Evolutionary conservation across 768 basidiomycete species (phyloP).

Genomic region (Termitomyces sp.): DNA sequence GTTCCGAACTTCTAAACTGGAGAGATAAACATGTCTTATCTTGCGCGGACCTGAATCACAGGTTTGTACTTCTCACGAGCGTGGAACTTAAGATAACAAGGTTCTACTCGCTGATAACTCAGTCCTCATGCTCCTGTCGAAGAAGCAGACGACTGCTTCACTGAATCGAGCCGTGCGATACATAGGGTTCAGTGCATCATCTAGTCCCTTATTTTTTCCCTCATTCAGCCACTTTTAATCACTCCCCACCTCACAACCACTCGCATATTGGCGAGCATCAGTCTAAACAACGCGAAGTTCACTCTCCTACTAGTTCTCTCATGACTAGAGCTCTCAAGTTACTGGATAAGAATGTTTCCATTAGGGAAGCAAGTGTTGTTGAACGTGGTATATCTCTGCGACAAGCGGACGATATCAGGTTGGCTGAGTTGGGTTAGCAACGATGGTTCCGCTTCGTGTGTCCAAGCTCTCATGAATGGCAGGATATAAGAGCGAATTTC

Average conservation of each 20-base stretch:
- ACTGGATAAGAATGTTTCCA: not conserved
- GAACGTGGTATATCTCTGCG: not conserved
- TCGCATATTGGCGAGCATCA: not conserved
- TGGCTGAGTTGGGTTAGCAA: not conserved
- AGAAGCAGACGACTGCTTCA: not conserved
- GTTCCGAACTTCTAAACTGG: not conserved
- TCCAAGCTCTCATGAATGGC: not conserved
- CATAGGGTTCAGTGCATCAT: no score
- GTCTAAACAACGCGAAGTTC: not conserved
- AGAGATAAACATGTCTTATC: not conserved
- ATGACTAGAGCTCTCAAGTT: not conserved
- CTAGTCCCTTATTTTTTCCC: not conserved
- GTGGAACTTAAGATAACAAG: not conserved
- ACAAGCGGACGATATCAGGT: not conserved
- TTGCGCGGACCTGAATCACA: not conserved
- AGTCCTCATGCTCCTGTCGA: not conserved
- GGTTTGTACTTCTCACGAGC: not conserved
- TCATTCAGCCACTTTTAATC: not conserved
- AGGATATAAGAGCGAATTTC: slow-evolving; percentile 2
- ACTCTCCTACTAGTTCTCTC: not conserved
- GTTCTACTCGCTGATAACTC: not conserved
- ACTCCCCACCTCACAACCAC: not conserved
- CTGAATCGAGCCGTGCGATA: not conserved
- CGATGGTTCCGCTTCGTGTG: not conserved
- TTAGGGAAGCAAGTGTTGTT: not conserved